Percentiles rank a stretch among this genome's conserved stretches.
These are phyloP conservation scores for Coemansia sp. DNA, from an alignment of 192 early-diverging fungal genomes.

Conservation along the genomic window DNA sequence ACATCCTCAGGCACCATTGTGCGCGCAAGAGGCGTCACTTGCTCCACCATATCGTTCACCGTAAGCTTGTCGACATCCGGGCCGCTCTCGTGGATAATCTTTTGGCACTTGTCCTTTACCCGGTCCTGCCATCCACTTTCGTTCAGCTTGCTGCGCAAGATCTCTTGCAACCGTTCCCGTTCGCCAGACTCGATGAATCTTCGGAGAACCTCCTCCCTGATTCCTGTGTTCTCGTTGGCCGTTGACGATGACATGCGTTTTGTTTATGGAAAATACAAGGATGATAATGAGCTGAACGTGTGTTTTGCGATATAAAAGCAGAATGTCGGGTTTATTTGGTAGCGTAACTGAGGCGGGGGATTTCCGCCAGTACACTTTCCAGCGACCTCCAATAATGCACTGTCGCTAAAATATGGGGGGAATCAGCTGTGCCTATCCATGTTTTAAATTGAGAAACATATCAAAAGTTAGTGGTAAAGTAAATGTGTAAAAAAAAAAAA, in stretches of 20 bases:
- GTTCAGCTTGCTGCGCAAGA: conserved; percentile 47
- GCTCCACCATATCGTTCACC: conserved; percentile 46
- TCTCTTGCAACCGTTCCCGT: conserved; percentile 53
- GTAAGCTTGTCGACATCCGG: conserved; percentile 35
- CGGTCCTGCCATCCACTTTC: conserved; percentile 53
- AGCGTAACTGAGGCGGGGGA: not conserved
- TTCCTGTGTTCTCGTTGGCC: conserved; percentile 25
- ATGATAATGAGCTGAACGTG: not conserved
- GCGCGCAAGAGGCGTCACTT: conserved; percentile 49
- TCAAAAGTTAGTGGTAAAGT: not conserved
- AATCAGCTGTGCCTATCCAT: too few species aligned
- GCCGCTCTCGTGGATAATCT: conserved; percentile 33
- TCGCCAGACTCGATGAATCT: conserved; percentile 54
- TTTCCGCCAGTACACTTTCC: not conserved
- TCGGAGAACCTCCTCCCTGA: conserved; percentile 50
- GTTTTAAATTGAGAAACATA: too few species aligned
- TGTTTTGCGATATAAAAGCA: too few species aligned
- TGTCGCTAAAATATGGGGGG: not conserved
- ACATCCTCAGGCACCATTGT: conserved; percentile 42
- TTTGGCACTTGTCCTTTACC: conserved; percentile 53
- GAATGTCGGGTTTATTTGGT: too few species aligned
- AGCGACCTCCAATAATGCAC: not conserved
- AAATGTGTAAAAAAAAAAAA: not conserved
- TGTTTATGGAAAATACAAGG: not conserved
- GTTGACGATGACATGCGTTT: conserved; percentile 12